Evolutionary conservation across 148 eudicot species (phyloP).

Genomic region (Camellia japonica): DNA sequence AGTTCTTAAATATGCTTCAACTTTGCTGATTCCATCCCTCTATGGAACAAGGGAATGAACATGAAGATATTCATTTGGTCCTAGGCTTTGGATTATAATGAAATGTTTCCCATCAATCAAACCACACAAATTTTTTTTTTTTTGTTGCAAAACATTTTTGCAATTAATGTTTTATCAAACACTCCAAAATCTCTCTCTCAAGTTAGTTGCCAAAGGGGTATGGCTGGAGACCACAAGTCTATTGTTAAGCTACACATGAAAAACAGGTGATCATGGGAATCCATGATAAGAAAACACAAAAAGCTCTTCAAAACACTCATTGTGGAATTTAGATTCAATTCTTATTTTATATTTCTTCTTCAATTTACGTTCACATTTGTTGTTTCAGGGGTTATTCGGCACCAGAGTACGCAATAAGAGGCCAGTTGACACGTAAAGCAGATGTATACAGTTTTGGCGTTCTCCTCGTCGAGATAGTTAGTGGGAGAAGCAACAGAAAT

Average conservation of each 20-base stretch:
- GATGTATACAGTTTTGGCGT: constrained; percentile 56
- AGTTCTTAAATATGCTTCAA: not conserved
- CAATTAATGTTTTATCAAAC: not conserved
- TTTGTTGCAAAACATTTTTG: not conserved
- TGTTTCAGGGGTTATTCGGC: constrained; percentile 51
- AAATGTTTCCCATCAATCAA: constrained; percentile 6
- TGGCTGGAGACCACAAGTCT: not conserved
- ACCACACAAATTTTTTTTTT: not conserved
- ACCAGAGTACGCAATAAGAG: constrained; percentile 52
- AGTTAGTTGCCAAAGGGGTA: not conserved
- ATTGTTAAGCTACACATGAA: not conserved
- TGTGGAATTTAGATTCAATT: not conserved
- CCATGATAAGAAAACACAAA: not conserved
- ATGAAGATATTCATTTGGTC: no score
- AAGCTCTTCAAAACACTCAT: not conserved
- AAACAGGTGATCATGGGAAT: not conserved
- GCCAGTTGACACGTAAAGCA: constrained; percentile 46
- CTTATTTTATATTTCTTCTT: not conserved
- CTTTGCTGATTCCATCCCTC: not conserved
- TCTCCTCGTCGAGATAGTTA: constrained; percentile 45
- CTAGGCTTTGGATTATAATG: not conserved
- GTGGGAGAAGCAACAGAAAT: constrained; percentile 45
- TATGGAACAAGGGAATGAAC: no score
- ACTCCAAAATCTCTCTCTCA: not conserved
- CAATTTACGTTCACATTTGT: constrained; percentile 1